phyloP scores from a whole-genome alignment of 768 basidiomycete species.

The Macrolepiota dolichaula region DNA sequence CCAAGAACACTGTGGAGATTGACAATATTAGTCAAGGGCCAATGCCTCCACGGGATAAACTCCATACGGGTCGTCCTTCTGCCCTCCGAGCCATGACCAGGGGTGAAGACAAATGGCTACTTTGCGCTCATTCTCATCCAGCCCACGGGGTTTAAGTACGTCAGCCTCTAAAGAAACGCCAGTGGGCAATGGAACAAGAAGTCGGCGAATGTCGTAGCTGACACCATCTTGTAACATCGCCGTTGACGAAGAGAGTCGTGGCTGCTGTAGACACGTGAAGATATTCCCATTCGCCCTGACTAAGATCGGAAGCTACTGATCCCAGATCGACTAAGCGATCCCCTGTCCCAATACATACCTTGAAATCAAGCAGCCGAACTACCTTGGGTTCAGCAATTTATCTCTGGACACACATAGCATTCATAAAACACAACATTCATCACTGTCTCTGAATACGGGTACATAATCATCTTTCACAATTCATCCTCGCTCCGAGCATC shows the following conservation, averaged over 20 bases:
- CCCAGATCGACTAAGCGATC: not conserved
- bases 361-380: too few species aligned
- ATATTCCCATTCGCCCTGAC: not conserved
- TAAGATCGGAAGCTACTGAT: not conserved
- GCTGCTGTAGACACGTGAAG: not conserved
- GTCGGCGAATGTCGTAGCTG: not conserved
- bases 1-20: slow-evolving; percentile 39
- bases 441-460: too few species aligned
- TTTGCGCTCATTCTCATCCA: slow-evolving; percentile 26
- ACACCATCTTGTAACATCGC: not conserved
- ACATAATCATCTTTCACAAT: too few species aligned
- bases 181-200: slow-evolving; percentile 23
- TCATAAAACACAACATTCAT: too few species aligned
- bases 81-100: slow-evolving; percentile 83
- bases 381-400: too few species aligned
- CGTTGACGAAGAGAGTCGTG: not conserved
- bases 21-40: slow-evolving; percentile 14
- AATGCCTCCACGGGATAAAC: not conserved
- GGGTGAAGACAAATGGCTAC: slow-evolving; percentile 77
- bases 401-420: too few species aligned
- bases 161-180: slow-evolving; percentile 43
- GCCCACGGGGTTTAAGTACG: slow-evolving; percentile 24
- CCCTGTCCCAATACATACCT: not conserved
- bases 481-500: too few species aligned
- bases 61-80: slow-evolving; percentile 73